A percentile compares a stretch with the other conserved stretches of the same genome.
These are phyloP conservation scores for Mycena galericulata DNA, from an alignment of 768 basidiomycete genomes.

Conservation along the genomic window DNA sequence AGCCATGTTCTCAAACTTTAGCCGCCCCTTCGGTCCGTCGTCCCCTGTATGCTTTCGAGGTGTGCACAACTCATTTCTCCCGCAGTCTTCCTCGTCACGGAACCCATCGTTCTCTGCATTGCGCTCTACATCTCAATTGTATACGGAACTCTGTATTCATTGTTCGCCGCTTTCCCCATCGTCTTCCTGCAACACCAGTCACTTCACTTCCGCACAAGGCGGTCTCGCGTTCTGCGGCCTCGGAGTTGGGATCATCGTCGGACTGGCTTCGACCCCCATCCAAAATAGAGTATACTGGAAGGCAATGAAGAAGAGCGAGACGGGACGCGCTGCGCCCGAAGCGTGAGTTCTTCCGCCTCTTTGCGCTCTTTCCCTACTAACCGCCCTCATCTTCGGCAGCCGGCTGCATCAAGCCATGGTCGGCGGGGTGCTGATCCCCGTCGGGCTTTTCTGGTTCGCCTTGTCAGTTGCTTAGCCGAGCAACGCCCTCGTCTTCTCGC, in stretches of 20 bases:
- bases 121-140: conserved; percentile 71
- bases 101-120: conserved; percentile 71
- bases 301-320: conserved; percentile 59
- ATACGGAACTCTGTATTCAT: conserved; percentile 72
- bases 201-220: conserved; percentile 64
- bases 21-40: conserved; percentile 64
- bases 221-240: conserved; percentile 76
- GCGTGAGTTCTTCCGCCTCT: conserved; percentile 52
- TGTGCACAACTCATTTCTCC: conserved; percentile 6
- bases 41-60: conserved; percentile 18
- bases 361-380: neutral
- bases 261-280: conserved; percentile 62
- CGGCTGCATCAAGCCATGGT: conserved; percentile 70
- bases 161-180: conserved; percentile 73
- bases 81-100: conserved; percentile 68
- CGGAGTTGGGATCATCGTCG: conserved; percentile 66
- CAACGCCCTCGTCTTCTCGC: conserved; percentile 2
- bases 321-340: conserved; percentile 69
- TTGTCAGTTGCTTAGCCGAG: conserved; percentile 56
- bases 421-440: conserved; percentile 63
- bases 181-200: conserved; percentile 66
- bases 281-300: conserved; percentile 66
- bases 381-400: conserved; percentile 42
- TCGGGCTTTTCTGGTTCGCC: conserved; percentile 77
- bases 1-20: conserved; percentile 62